Base-by-base conservation (phyloP, 2,329 filamentous ascomycete genomes). In the Aureobasidium sp. region DNA sequence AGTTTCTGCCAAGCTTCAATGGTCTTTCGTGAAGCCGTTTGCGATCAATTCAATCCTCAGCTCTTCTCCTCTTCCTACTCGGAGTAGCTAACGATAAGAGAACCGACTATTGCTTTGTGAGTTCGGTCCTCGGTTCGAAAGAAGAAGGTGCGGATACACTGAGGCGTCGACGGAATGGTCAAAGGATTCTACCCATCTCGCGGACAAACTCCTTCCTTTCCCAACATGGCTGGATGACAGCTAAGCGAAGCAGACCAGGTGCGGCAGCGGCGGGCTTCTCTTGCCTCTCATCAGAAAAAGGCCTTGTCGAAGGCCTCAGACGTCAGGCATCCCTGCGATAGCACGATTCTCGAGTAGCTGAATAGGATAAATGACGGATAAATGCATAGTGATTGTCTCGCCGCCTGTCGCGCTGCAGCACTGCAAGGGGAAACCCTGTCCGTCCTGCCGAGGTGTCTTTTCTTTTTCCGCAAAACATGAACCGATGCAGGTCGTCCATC, bases 351-450 rank as follows among this genome's bases (percentile, higher is more conserved):
- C 20, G 22, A 31, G 20, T 17, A 22, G 51, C 25, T 31, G 36
- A 31, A 20, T 25, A 22, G 51, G 37, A 41, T 55, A 31, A 29
- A 55, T 11, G 17, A 20, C 37, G 51, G 51, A 42, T 55, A 9
- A 55, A 41, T 42, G n/a, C 37, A 52, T n/a, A 17, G 9, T 12
- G 27, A 8, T 3, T 11, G 8, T 41, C 20, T 39, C 27, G 34
- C 51, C 51, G 51, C 37, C 25, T 29, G 25, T 29, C 27, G 25
- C 51, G n/a, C 41, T 31, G 15, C 25, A 25, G 37, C n/a, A 55
- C 37, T 39, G 51, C 51, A 55, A 55, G 51, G 51, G 51, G 37
- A 31, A 42, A 55, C 51, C 51, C 51, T 55, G 51, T 55, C 37
- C 25, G 20, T 20, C 22, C 29, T 55, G 22, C 37, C 51, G 51